A percentile compares a stretch with the other conserved stretches of the same genome.
phyloP scores from a whole-genome alignment of 1,284 basidiomycete genomes.

The Pascua sp. region DNA sequence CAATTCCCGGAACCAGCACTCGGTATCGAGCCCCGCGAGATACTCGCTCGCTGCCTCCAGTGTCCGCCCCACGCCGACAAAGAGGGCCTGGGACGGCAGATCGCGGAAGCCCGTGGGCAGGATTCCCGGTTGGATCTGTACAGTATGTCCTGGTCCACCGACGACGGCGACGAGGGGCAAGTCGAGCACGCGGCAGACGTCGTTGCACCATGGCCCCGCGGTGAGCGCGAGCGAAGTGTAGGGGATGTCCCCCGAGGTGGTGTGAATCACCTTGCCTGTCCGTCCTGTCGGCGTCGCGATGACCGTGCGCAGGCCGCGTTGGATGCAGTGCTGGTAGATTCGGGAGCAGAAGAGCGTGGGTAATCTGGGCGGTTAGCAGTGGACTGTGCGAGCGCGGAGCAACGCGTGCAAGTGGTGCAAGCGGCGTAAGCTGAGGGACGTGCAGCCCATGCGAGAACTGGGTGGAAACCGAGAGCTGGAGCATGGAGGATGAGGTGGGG shows the following conservation, averaged over 20 bases:
- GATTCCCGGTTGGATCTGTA: slow-evolving; percentile 3
- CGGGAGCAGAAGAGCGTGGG: slow-evolving; percentile 10
- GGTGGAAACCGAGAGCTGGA: too few relatives aligned
- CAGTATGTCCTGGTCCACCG: slow-evolving; percentile 5
- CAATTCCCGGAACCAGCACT: not conserved
- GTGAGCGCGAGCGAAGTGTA: slow-evolving; percentile 12
- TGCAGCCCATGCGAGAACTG: too few relatives aligned
- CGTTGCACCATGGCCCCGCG: slow-evolving; percentile 13
- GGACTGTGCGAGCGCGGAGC: too few relatives aligned
- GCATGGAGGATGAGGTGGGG: too few relatives aligned
- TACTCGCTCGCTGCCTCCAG: not conserved
- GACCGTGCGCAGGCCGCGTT: slow-evolving; percentile 10
- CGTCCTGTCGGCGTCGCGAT: slow-evolving; percentile 9
- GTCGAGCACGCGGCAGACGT: slow-evolving; percentile 8
- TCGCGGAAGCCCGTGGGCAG: not conserved
- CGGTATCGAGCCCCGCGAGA: not conserved
- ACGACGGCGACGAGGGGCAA: slow-evolving; percentile 10
- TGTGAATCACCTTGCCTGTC: slow-evolving; percentile 3
- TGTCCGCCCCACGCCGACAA: slow-evolving; percentile 6
- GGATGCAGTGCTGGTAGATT: slow-evolving; percentile 5
- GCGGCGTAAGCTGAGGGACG: too few relatives aligned
- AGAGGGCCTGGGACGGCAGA: slow-evolving; percentile 10
- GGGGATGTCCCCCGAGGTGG: slow-evolving; percentile 2
- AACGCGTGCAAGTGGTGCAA: too few relatives aligned
- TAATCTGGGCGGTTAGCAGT: not conserved